Conservation (phyloP, 1,284 basidiomycete genomes). For the Marasmius tenuissimus region DNA sequence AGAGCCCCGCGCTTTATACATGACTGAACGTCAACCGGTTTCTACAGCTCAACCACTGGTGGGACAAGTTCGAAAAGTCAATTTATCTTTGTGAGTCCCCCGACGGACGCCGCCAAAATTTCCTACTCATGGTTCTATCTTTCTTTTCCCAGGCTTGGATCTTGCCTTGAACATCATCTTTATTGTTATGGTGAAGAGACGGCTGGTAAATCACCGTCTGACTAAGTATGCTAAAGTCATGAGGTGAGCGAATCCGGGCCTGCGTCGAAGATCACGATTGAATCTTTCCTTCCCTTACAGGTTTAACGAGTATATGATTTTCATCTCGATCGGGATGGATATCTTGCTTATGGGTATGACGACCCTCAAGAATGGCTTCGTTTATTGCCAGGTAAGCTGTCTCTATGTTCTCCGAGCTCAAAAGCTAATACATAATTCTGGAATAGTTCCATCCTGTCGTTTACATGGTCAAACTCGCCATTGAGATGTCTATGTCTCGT, state of each 20-base stretch:
- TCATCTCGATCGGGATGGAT: conserved; percentile 4
- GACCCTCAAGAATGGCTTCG: not conserved
- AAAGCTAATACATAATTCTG: not conserved
- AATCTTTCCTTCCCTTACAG: not conserved
- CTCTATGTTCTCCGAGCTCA: not conserved
- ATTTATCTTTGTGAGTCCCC: too few relatives aligned
- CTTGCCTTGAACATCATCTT: conserved; percentile 1
- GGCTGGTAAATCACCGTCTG: not conserved
- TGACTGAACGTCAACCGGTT: not conserved
- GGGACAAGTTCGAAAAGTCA: too few relatives aligned
- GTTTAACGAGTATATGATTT: conserved; percentile 6
- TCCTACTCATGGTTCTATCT: too few relatives aligned
- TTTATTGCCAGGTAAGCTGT: not conserved
- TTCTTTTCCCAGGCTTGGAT: not conserved
- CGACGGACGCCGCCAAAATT: too few relatives aligned
- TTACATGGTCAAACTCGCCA: conserved; percentile 6
- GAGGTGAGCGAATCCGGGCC: not conserved
- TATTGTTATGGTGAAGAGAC: conserved; percentile 4
- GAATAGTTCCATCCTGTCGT: conserved; percentile 1
- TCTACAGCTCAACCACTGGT: not conserved
- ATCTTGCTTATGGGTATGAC: not conserved
- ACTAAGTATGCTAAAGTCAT: conserved; percentile 4
- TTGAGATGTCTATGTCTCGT: conserved; percentile 7
- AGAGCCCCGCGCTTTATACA: too few relatives aligned
- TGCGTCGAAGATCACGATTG: too few relatives aligned